Percentiles rank a stretch among this genome's conserved stretches.
phyloP scores from a whole-genome alignment of 73 alveolate species.

The Breviolum minutum region DNA sequence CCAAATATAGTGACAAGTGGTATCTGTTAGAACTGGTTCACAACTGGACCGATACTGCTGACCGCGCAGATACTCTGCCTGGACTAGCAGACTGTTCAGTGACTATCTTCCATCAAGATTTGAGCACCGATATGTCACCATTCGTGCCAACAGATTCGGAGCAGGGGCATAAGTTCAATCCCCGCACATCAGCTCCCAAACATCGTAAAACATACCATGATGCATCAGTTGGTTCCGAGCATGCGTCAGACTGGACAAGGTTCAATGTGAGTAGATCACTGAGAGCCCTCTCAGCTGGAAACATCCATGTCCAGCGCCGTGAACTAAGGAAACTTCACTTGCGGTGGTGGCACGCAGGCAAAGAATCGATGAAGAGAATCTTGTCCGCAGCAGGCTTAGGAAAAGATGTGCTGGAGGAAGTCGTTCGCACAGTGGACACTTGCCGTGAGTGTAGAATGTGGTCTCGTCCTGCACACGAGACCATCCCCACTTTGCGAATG shows the following conservation, averaged over 20 bases:
- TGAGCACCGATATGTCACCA: not conserved
- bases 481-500: not conserved
- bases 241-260: constrained; percentile 6
- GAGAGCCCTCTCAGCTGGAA: not conserved
- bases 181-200: not conserved
- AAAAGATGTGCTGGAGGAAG: not conserved
- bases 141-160: not conserved
- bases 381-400: not conserved
- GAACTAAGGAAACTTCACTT: constrained; percentile 20
- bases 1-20: not conserved
- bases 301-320: not conserved
- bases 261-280: constrained; percentile 9
- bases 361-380: not conserved
- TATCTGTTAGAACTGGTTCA: not conserved
- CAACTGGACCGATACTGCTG: not conserved
- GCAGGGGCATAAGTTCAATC: not conserved
- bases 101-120: not conserved
- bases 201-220: not conserved
- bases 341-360: constrained; percentile 35
- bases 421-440: not conserved
- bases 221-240: not conserved
- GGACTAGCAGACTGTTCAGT: not conserved
- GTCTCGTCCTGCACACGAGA: not conserved
- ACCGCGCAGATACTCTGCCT: not conserved
- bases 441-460: constrained; percentile 30